These are phyloP conservation scores for Macrophomina tecta DNA, from an alignment of 2,329 filamentous ascomycete genomes.

Conservation along the genomic window DNA sequence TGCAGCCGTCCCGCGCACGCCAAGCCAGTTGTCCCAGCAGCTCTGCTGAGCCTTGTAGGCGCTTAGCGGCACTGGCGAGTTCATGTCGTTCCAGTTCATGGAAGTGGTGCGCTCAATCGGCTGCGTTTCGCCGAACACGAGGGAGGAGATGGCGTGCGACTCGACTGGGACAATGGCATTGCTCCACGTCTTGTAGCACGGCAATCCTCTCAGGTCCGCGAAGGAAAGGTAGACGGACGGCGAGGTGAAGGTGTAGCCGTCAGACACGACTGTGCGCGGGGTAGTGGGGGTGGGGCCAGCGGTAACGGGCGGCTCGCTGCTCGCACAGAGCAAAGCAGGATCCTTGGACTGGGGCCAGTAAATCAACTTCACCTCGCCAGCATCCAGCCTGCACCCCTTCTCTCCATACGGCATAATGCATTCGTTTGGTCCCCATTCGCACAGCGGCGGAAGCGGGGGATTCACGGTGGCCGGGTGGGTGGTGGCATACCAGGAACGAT, in stretches of 20 bases:
- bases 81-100: constrained; percentile 20
- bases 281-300: not conserved
- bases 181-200: constrained; percentile 8
- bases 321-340: constrained; percentile 5
- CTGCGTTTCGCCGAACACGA: constrained; percentile 4
- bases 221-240: constrained; percentile 23
- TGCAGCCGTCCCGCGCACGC: constrained; percentile 6
- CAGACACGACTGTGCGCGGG: not conserved
- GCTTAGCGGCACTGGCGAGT: constrained; percentile 13
- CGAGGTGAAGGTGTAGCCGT: constrained; percentile 12
- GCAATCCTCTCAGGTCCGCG: not conserved
- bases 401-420: constrained; percentile 13
- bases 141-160: not conserved
- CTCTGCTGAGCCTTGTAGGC: constrained; percentile 14
- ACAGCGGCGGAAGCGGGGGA: constrained; percentile 9
- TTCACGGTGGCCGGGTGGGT: not conserved
- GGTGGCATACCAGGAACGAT: not conserved
- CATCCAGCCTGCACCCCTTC: constrained; percentile 10
- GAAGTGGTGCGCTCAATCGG: constrained; percentile 12
- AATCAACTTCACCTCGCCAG: constrained; percentile 22
- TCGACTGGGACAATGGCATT: constrained; percentile 2
- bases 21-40: constrained; percentile 15
- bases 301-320: not conserved
- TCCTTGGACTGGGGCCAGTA: constrained; percentile 26
- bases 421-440: not conserved